Base-by-base conservation (phyloP, 306 rosid species). In the Carpinus viminea region DNA sequence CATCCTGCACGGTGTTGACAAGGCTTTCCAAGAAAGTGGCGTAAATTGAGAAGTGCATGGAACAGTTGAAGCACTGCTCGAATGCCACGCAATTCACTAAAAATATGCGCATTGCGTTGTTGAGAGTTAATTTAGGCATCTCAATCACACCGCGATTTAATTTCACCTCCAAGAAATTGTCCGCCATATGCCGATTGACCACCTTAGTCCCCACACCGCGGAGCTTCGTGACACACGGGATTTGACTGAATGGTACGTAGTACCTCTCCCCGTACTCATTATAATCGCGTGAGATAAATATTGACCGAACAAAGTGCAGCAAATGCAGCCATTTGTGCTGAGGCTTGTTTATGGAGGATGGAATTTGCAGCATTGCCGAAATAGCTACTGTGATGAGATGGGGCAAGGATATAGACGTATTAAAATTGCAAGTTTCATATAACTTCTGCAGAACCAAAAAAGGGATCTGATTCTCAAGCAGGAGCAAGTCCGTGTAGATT, bases 401-500 rank as follows among this genome's bases (percentile, higher is more conserved):
- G 54, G 88, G 69, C 20, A 92, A 62, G 0, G 89, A 50, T 0
- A 2, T 9, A 7, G 9, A 71, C 52, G 61, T 1, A 20, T 72
- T 47, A 5, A 36, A 69, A 1, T 76, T 72, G 1, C 89, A 77
- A 11, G 86, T 3, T 7, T 87, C 76, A 31, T 74, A 93, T 3
- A 91, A 50, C 1, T 21, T 45, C 16, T 86, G 71, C 6, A 93
- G 90, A 52, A 93, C 46, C 38, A 86, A 88, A 69, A 70, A 88
- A 0, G 98, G 98, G 12, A 93, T 85, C 65, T 93, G 97, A 69
- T 93, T 93, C 76, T 93, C 97, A 1, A 93, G 89, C 34, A 87
- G 80, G n/a, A 89, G 87, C 54, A 91, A 87, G 26, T 93, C 96
- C 6, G 89, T 53, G 56, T 72, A 83, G 20, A 91, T 68, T 28